These are phyloP conservation scores for Ceratocystis variospora DNA, from an alignment of 2,329 filamentous ascomycete genomes.

Conservation along the genomic window DNA sequence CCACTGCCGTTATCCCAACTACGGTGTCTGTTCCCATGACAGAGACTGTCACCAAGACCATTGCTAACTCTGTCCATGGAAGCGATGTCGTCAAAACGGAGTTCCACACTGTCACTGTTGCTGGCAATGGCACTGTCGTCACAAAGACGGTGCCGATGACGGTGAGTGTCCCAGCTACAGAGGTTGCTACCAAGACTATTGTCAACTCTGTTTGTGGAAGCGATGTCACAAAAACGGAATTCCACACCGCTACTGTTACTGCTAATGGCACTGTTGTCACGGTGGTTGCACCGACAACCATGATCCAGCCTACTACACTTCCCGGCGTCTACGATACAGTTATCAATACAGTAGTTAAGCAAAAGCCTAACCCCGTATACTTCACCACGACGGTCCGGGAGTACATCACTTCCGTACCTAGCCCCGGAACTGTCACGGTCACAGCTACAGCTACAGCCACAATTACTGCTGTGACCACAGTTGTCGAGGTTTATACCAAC, in stretches of 20 bases:
- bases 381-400: not conserved
- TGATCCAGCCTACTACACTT: not conserved
- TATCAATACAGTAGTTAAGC: not conserved
- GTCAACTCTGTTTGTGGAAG: slow-evolving; percentile 3
- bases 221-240: not conserved
- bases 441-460: slow-evolving; percentile 20
- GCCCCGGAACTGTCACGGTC: slow-evolving; percentile 10
- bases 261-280: not conserved
- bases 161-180: slow-evolving; percentile 9
- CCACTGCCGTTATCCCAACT: not conserved
- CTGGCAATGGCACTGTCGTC: not conserved
- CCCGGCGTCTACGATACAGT: not conserved
- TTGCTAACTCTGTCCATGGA: not conserved
- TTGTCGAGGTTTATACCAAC: slow-evolving; percentile 15
- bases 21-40: slow-evolving; percentile 4
- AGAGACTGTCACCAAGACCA: slow-evolving; percentile 1
- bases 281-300: slow-evolving; percentile 4
- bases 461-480: slow-evolving; percentile 16
- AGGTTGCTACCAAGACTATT: slow-evolving; percentile 1
- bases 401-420: not conserved
- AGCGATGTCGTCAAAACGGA: not conserved
- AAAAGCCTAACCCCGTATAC: not conserved
- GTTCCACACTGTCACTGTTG: not conserved
- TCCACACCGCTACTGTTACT: slow-evolving; percentile 3
- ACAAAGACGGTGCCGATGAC: slow-evolving; percentile 2